phyloP scores from a whole-genome alignment of 1,284 basidiomycete species.

The Ceratobasidium sp. region DNA sequence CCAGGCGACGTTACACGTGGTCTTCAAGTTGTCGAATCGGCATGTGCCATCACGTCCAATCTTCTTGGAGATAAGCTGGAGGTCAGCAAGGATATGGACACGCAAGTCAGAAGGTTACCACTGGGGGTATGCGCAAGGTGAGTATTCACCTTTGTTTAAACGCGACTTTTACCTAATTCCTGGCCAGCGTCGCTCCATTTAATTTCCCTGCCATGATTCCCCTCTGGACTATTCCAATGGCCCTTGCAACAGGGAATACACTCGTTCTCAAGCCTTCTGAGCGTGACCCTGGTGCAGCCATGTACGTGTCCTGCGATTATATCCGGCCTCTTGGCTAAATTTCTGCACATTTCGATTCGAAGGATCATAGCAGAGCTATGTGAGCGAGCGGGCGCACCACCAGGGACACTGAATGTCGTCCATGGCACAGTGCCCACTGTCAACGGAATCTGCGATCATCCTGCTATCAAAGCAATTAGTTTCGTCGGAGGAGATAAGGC shows the following conservation, averaged over 20 bases:
- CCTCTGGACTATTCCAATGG: slow-evolving; percentile 92
- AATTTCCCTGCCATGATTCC: slow-evolving; percentile 98
- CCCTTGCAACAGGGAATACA: slow-evolving; percentile 91
- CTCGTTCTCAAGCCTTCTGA: slow-evolving; percentile 96
- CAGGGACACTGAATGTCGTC: slow-evolving; percentile 79
- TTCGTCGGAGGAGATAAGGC: slow-evolving; percentile 97
- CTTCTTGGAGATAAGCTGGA: slow-evolving; percentile 92
- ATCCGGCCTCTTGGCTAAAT: no score
- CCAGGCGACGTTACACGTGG: slow-evolving; percentile 94
- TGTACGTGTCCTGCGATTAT: slow-evolving; percentile 48
- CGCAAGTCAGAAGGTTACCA: slow-evolving; percentile 79
- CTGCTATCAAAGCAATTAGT: slow-evolving; percentile 90
- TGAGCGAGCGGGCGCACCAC: slow-evolving; percentile 69
- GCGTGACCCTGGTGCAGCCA: slow-evolving; percentile 93
- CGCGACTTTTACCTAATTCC: slow-evolving; percentile 43
- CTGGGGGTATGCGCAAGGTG: slow-evolving; percentile 81
- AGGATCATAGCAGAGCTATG: slow-evolving; percentile 64
- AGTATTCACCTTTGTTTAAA: slow-evolving; percentile 37
- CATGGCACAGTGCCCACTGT: slow-evolving; percentile 91
- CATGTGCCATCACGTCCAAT: slow-evolving; percentile 82
- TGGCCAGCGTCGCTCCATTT: slow-evolving; percentile 81
- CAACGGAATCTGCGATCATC: slow-evolving; percentile 93
- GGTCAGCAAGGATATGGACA: slow-evolving; percentile 98
- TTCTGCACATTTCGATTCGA: neutral
- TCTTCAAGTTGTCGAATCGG: slow-evolving; percentile 92